phyloP scores from a whole-genome alignment of 257 asterid genomes.

The Thymus mandschuricus region DNA sequence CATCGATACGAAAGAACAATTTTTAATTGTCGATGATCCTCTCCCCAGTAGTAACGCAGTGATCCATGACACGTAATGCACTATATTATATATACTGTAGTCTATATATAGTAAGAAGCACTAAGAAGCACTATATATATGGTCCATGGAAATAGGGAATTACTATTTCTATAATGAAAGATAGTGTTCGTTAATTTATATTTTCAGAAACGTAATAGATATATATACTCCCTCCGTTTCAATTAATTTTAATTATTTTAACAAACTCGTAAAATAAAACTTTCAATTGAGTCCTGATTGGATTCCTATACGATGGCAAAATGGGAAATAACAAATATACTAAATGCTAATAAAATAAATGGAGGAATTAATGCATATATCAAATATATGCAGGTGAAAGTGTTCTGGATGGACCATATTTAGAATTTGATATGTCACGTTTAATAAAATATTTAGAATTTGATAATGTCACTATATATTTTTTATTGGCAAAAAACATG shows the following conservation, averaged over 20 bases:
- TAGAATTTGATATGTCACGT: background rate
- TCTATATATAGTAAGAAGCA: background rate
- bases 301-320: background rate
- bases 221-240: too few species aligned
- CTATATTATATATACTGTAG: background rate
- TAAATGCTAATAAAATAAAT: background rate
- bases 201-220: too few species aligned
- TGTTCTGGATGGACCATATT: background rate
- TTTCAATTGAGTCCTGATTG: too few species aligned
- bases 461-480: background rate
- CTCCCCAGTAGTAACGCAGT: background rate
- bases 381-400: too few species aligned
- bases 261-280: too few species aligned
- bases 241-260: too few species aligned
- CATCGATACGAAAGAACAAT: background rate
- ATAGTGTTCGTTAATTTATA: too few species aligned
- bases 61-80: background rate
- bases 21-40: background rate
- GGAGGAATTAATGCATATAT: too few species aligned
- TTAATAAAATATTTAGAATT: background rate
- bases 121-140: background rate
- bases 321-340: background rate
- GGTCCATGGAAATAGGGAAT: background rate
- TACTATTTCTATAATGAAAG: background rate
- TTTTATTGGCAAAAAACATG: background rate